Conservation (phyloP, 805 yeast genomes). For the Candida chauliodis region DNA sequence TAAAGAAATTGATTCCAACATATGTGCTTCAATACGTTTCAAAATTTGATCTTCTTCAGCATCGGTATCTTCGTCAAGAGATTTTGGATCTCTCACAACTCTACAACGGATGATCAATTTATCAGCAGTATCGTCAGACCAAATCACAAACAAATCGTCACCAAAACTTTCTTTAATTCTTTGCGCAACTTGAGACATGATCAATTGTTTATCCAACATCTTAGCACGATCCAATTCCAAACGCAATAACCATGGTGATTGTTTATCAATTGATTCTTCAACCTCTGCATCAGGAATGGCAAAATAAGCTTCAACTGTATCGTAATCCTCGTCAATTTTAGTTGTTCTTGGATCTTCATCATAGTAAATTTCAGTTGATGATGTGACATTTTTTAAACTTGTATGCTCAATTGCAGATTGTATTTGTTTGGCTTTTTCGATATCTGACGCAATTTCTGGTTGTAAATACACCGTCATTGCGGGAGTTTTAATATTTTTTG, state of each 20-base stretch:
- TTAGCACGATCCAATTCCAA: slow-evolving; percentile 96
- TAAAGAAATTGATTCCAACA: slow-evolving; percentile 90
- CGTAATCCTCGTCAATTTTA: slow-evolving; percentile 94
- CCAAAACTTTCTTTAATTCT: slow-evolving; percentile 90
- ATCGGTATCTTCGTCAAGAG: slow-evolving; percentile 88
- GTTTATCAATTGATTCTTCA: slow-evolving; percentile 88
- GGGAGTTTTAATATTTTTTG: slow-evolving; percentile 99
- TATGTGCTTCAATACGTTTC: slow-evolving; percentile 91
- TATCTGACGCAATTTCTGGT: slow-evolving; percentile 76
- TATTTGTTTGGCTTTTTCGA: slow-evolving; percentile 89
- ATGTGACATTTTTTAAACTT: slow-evolving; percentile 87
- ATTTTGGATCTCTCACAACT: slow-evolving; percentile 94
- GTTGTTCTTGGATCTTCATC: slow-evolving; percentile 98
- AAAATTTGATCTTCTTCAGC: slow-evolving; percentile 96
- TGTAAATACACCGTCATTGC: slow-evolving; percentile 91
- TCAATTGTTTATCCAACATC: slow-evolving; percentile 95
- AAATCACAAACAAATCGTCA: slow-evolving; percentile 92
- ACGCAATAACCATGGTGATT: slow-evolving; percentile 97
- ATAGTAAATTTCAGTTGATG: slow-evolving; percentile 95
- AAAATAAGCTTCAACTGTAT: slow-evolving; percentile 94
- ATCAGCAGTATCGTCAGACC: slow-evolving; percentile 99
- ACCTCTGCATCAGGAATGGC: slow-evolving; percentile 98
- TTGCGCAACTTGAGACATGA: slow-evolving; percentile 98
- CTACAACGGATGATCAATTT: slow-evolving; percentile 96
- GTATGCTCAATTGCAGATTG: slow-evolving; percentile 98